These are phyloP conservation scores for Lactarius indigo DNA, from an alignment of 768 basidiomycete genomes.

Conservation along the genomic window DNA sequence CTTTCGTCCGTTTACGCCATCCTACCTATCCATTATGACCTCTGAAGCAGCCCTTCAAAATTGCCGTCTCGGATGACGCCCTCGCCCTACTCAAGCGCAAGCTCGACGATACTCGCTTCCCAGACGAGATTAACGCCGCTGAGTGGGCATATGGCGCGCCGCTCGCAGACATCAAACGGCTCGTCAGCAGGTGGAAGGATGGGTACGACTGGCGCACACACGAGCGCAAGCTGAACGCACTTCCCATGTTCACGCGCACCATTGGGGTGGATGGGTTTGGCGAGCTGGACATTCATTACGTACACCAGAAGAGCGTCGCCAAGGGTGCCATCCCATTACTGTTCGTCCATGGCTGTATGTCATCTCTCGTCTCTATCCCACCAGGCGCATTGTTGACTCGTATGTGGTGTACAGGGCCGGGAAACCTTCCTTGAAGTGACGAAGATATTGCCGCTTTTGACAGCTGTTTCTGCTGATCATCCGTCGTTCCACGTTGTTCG, in stretches of 20 bases:
- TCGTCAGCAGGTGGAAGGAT: background rate
- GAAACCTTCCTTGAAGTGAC: slow-evolving; percentile 48
- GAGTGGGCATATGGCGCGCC: slow-evolving; percentile 47
- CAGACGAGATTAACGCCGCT: slow-evolving; percentile 51
- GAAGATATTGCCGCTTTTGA: slow-evolving; percentile 49
- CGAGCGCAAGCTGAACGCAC: slow-evolving; percentile 32
- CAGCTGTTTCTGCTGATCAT: slow-evolving; percentile 34
- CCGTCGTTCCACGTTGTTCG: slow-evolving; percentile 56
- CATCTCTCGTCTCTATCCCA: background rate
- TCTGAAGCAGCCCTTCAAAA: slow-evolving; percentile 43
- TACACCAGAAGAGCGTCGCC: slow-evolving; percentile 33
- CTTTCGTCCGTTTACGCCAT: background rate
- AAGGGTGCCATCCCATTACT: slow-evolving; percentile 49
- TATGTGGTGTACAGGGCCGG: slow-evolving; percentile 42
- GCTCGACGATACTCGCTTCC: slow-evolving; percentile 47
- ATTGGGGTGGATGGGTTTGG: background rate
- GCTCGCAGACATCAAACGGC: slow-evolving; percentile 26
- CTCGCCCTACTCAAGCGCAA: slow-evolving; percentile 42
- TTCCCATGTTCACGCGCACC: background rate
- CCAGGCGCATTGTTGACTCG: background rate
- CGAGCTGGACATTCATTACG: background rate
- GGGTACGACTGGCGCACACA: slow-evolving; percentile 23
- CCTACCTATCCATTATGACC: background rate
- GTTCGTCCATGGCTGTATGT: slow-evolving; percentile 54
- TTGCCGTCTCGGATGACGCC: slow-evolving; percentile 42